Evolutionary conservation across 768 basidiomycete species (phyloP), one percentile per base, ranked within the genome.

Genomic region (Macrolepiota dolichaula): DNA sequence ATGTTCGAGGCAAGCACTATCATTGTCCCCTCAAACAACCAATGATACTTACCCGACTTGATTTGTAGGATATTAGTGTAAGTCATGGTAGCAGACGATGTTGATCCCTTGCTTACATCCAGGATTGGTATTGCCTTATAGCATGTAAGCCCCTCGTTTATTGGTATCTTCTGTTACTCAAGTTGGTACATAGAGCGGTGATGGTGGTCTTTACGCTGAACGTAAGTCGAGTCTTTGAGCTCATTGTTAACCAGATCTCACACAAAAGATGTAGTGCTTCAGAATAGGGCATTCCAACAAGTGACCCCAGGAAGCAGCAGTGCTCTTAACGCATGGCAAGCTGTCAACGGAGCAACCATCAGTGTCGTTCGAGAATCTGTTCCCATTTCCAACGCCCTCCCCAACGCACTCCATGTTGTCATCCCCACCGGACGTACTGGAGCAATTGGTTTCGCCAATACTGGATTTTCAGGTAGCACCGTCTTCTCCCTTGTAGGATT

Each of bases 171-270:
- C 11, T 27, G 29, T 51, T 19, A 47, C 24, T 36, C 2, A 17
- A 53, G 3, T 11, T 12, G 19, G 38, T 22, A 29, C 29, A 27
- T 56, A 88, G 85, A 86, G 86, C 61, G 85, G 85, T 22, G 87
- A 88, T 62, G 86, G 87, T 36, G 86, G 87, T 1, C 68, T 89
- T n/a, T 88, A 88, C 53, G 86, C 78, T 2, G 87, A 88, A 70
- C 67, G 85, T 85, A 55, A 52, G 76, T 68, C 17, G n/a, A 51
- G n/a, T 35, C 47, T 19, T 15, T 27, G 12, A 24, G n/a, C 29
- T 25, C 29, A 11, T 52, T 10, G 13, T n/a, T 11, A 24, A 19
- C 27, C 29, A 22, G 10, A 42, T 17, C 9, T 29, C 22, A 25
- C 38, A 19, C 29, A 3, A 32, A 3, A 32, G 29, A 6, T 15